Percentiles rank a stretch among this genome's conserved stretches.
These are phyloP conservation scores for Termitomyces sp. DNA, from an alignment of 768 basidiomycete species.

Conservation along the genomic window DNA sequence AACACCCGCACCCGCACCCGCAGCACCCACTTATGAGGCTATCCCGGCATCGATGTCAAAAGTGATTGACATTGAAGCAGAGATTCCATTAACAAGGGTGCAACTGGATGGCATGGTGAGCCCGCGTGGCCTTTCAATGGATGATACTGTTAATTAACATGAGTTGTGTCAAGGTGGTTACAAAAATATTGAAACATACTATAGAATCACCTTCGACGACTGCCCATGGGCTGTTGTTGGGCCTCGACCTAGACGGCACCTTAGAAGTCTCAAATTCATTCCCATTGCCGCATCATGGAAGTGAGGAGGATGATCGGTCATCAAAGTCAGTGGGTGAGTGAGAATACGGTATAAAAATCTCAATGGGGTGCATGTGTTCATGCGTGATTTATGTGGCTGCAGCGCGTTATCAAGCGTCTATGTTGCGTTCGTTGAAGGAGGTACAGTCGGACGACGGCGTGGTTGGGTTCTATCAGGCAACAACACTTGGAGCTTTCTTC, in stretches of 20 bases:
- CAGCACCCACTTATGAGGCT: conserved; percentile 70
- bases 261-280: conserved; percentile 92
- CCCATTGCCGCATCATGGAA: conserved; percentile 65
- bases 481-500: conserved; percentile 79
- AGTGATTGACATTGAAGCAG: conserved; percentile 89
- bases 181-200: conserved; percentile 92
- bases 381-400: conserved; percentile 6
- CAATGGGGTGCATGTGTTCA: neutral
- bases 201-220: conserved; percentile 69
- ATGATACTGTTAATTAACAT: neutral
- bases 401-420: conserved; percentile 79
- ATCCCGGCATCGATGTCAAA: conserved; percentile 92
- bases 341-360: conserved; percentile 1
- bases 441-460: conserved; percentile 89
- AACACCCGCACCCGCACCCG: conserved; percentile 51
- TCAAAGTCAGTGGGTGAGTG: conserved; percentile 65
- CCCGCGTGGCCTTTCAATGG: neutral
- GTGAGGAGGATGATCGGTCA: conserved; percentile 81
- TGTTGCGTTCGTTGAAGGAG: conserved; percentile 85
- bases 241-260: conserved; percentile 86
- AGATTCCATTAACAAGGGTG: conserved; percentile 72
- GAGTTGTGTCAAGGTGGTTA: conserved; percentile 58
- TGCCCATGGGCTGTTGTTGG: conserved; percentile 81
- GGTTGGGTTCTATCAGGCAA: conserved; percentile 93
- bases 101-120: conserved; percentile 86